Evolutionary conservation across 768 basidiomycete species (phyloP).

Genomic region (Cyclocybe aegerita): DNA sequence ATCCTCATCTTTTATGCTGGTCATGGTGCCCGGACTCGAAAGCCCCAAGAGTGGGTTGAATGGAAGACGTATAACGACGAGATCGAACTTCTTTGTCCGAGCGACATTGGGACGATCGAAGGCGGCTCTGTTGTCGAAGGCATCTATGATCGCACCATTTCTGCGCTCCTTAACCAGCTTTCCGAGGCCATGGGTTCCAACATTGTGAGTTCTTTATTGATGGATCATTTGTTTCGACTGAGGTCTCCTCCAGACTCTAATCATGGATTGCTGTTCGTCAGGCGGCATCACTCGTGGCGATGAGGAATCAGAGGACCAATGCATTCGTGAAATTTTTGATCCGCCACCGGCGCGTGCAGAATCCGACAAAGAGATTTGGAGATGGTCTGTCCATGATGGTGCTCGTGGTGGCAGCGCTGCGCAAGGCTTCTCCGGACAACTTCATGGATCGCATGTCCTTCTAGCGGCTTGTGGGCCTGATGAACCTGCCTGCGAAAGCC

Average conservation of each 20-base stretch:
- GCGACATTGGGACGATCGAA: background rate
- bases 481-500: constrained; percentile 1
- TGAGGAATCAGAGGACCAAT: background rate
- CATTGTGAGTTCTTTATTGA: constrained; percentile 8
- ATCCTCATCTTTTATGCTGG: constrained; percentile 14
- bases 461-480: constrained; percentile 11
- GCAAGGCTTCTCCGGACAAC: background rate
- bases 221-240: background rate
- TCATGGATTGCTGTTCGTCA: constrained; percentile 18
- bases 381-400: no score
- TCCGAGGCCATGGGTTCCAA: constrained; percentile 15
- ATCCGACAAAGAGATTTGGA: background rate
- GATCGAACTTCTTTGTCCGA: constrained; percentile 6
- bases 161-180: constrained; percentile 8
- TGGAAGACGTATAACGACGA: background rate
- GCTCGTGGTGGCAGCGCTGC: background rate
- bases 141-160: constrained; percentile 14
- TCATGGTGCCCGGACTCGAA: constrained; percentile 4
- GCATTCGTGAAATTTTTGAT: background rate
- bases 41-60: background rate
- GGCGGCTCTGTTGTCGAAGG: constrained; percentile 6
- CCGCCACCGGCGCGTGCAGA: background rate
- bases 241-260: constrained; percentile 9
- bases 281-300: constrained; percentile 9
- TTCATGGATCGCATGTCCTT: constrained; percentile 9